Evolutionary conservation across 2,329 filamentous ascomycete species (phyloP).

Genomic region (Venturia effusa): DNA sequence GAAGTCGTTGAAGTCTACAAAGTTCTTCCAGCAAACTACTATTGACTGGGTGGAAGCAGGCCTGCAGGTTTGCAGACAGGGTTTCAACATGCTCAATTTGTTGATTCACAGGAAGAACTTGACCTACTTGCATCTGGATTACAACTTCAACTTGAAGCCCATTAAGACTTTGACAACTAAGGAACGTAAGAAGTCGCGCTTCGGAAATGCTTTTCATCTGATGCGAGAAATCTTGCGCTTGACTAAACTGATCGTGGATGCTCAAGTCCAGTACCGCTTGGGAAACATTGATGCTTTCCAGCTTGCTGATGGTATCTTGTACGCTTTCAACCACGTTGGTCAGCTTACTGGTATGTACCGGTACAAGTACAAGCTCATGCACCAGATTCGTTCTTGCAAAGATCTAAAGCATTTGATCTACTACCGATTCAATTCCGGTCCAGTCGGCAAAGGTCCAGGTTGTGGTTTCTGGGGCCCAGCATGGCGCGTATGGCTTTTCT

Average conservation of each 20-base stretch:
- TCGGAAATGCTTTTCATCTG: constrained; percentile 96
- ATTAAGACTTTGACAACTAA: constrained; percentile 98
- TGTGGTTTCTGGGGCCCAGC: constrained; percentile 99
- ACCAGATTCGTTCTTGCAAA: constrained; percentile 98
- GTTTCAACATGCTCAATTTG: constrained; percentile 98
- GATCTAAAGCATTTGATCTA: constrained; percentile 98
- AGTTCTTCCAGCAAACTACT: constrained; percentile 98
- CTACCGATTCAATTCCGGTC: constrained; percentile 94
- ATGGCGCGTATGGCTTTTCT: constrained; percentile 98
- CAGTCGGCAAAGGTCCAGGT: constrained; percentile 92
- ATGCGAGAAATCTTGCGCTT: constrained; percentile 96
- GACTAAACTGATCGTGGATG: constrained; percentile 96
- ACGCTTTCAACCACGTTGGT: constrained; percentile 97
- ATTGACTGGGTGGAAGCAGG: constrained; percentile 99
- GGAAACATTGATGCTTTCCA: constrained; percentile 99
- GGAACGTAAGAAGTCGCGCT: constrained; percentile 97
- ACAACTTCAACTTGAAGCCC: constrained; percentile 98
- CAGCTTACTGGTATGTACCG: constrained; percentile 99
- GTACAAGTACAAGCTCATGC: constrained; percentile 99
- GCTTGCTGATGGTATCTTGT: constrained; percentile 95
- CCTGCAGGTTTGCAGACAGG: constrained; percentile 93
- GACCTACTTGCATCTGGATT: constrained; percentile 95
- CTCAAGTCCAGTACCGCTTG: constrained; percentile 92
- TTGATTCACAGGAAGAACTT: constrained; percentile 97
- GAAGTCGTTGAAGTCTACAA: constrained; percentile 83